These are phyloP conservation scores for Penicillium lividum DNA, from an alignment of 495 filamentous ascomycete species.

Conservation along the genomic window DNA sequence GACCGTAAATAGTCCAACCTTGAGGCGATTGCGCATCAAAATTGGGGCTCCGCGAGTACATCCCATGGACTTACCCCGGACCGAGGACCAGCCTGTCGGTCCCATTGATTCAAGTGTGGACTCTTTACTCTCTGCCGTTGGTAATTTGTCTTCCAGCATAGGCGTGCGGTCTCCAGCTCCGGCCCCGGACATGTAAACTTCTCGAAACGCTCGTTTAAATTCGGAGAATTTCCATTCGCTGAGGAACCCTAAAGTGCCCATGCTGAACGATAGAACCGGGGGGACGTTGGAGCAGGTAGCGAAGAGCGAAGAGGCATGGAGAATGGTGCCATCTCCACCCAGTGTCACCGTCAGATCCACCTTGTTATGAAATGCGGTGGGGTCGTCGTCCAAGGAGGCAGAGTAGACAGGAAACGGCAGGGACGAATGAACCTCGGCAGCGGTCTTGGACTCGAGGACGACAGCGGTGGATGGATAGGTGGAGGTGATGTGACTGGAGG, in stretches of 20 bases:
- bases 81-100: constrained; percentile 65
- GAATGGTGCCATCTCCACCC: constrained; percentile 93
- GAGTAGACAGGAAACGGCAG: constrained; percentile 79
- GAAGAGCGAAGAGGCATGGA: constrained; percentile 89
- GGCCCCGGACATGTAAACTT: constrained; percentile 91
- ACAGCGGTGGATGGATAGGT: constrained; percentile 81
- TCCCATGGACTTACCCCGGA: constrained; percentile 83
- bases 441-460: constrained; percentile 78
- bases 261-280: constrained; percentile 92
- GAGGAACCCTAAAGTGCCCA: constrained; percentile 93
- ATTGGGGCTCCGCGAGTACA: constrained; percentile 69
- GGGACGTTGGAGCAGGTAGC: constrained; percentile 78
- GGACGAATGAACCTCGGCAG: constrained; percentile 68
- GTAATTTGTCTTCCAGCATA: constrained; percentile 29
- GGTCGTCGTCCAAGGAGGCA: constrained; percentile 36
- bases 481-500: constrained; percentile 65
- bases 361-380: constrained; percentile 56
- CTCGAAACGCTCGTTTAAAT: constrained; percentile 84
- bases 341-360: constrained; percentile 85
- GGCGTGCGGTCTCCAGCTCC: constrained; percentile 50
- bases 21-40: constrained; percentile 80
- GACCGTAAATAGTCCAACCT: constrained; percentile 73
- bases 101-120: constrained; percentile 24
- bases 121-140: background rate
- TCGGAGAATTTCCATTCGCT: constrained; percentile 96